Evolutionary conservation across 352 stramenopile species (phyloP).

Genomic region (Globisporangium rhizosaccharum): DNA sequence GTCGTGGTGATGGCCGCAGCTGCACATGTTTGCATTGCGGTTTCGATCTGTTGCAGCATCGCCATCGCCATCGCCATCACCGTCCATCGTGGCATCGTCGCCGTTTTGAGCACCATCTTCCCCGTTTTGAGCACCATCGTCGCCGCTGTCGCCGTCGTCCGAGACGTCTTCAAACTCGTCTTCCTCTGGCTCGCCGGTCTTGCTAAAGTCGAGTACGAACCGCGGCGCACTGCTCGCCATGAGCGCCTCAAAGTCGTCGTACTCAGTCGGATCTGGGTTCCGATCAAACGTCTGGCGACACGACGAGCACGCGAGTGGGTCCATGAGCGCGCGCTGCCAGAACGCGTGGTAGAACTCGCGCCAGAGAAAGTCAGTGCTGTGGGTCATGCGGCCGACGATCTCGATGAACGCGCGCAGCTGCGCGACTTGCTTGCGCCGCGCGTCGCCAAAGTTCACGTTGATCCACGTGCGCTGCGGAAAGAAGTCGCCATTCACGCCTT

Average conservation of each 20-base stretch:
- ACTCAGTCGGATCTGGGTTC: neutral
- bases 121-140: neutral
- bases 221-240: neutral
- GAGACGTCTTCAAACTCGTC: neutral
- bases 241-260: slow-evolving; percentile 1
- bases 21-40: neutral
- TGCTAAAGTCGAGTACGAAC: neutral
- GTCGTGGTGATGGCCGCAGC: neutral
- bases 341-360: slow-evolving; percentile 1
- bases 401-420: slow-evolving; percentile 3
- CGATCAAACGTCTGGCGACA: neutral
- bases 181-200: neutral
- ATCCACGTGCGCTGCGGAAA: slow-evolving; percentile 4
- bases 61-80: no score
- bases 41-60: neutral
- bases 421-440: neutral
- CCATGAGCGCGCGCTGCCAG: neutral
- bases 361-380: neutral
- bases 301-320: neutral
- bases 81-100: neutral
- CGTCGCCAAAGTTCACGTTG: neutral
- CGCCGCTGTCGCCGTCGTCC: neutral
- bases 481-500: slow-evolving; percentile 1
- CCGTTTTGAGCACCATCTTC: neutral
- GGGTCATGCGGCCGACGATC: neutral